Evolutionary conservation across 2,329 filamentous ascomycete species (phyloP), one percentile per base, ranked within the genome.

Genomic region (Colletotrichum echinochloae): DNA sequence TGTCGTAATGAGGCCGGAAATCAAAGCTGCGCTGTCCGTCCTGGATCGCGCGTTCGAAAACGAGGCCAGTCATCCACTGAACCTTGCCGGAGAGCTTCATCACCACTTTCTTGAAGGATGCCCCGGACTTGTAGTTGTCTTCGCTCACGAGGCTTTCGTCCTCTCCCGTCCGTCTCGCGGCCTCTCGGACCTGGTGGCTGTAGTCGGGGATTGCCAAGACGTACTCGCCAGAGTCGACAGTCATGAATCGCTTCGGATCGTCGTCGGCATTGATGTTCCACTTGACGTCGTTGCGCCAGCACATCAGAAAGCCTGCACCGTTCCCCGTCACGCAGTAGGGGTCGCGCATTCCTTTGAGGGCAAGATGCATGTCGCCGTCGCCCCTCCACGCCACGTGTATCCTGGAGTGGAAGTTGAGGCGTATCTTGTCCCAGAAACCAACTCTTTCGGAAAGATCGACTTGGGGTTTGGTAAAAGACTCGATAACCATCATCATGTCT

Each of bases 401-500:
- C 26, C 94, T 90, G 1, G 97, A 98, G 80, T 99, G 96, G 79
- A 98, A 97, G 76, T 92, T 95, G 46, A 99, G 87, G 65, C 96
- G 88, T 61, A 99, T 95, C 85, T 99, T 99, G 82, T 99, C 96
- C 96, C 96, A 99, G 83, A 99, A 99, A 3, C 96, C 96, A 56
- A 97, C 94, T 66, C 92, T 88, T 74, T 99, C 97, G 0, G 96
- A 98, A 1, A 93, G 92, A 79, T 99, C 97, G 35, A 98, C 86
- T 73, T 95, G 95, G 9, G 95, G 94, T 78, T 99, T 99, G 0
- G 95, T 98, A 79, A 99, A 98, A 2, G 93, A 95, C 81, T 99
- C 96, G 72, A 99, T 93, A 33, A 95, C 95, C 88, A 98, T 98
- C 96, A 99, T 99, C 92, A 98, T 97, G 78, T 99, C 97, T 79